A percentile compares a stretch with the other conserved stretches of the same genome.
phyloP scores from a whole-genome alignment of 208 protist genomes.

The Wallacemonas collosoma region DNA sequence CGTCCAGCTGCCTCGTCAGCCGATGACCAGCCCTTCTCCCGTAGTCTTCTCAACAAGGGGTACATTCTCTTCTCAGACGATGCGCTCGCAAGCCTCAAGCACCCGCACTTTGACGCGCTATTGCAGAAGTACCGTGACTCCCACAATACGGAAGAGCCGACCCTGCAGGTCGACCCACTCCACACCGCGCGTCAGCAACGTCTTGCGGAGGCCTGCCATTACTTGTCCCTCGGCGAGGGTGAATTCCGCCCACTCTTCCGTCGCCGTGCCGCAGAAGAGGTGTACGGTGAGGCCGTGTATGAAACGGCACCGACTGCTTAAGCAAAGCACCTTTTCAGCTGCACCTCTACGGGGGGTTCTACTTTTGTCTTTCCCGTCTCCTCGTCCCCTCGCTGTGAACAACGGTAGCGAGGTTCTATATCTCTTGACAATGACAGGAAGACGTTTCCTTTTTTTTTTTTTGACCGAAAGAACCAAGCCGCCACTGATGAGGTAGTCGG shows the following conservation, averaged over 20 bases:
- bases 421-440: no score
- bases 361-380: no score
- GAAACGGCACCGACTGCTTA: background rate
- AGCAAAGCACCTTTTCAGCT: background rate
- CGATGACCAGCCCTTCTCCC: conserved; percentile 11
- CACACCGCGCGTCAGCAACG: conserved; percentile 13
- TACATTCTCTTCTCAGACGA: conserved; percentile 34
- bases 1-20: background rate
- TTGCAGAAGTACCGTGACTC: conserved; percentile 16
- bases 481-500: no score
- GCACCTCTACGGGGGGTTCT: no score
- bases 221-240: conserved; percentile 21
- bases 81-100: conserved; percentile 20
- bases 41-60: conserved; percentile 20
- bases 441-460: no score
- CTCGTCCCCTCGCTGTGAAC: no score
- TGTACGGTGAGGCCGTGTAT: conserved; percentile 30
- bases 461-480: no score
- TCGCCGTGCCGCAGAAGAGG: conserved; percentile 15
- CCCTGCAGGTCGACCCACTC: background rate
- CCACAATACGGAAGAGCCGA: background rate
- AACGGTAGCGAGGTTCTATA: no score
- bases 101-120: conserved; percentile 17
- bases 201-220: conserved; percentile 22
- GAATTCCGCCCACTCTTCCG: conserved; percentile 30